phyloP scores from a whole-genome alignment of 2,329 filamentous ascomycete species.

The Neonectria punicea region DNA sequence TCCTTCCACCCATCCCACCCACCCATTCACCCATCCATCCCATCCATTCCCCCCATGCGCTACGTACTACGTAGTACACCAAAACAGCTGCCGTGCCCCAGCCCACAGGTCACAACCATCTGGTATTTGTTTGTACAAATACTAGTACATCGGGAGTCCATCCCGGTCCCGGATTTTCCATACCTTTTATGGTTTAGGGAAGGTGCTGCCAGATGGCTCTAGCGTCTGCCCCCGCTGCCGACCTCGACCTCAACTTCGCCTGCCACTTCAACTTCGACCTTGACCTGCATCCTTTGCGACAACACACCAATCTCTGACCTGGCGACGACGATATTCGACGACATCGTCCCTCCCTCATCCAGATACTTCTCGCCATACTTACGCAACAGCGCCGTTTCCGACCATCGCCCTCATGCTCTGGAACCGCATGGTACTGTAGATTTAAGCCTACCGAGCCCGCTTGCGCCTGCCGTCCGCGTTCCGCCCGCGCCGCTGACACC shows the following conservation, averaged over 20 bases:
- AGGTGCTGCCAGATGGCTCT: slow-evolving; percentile 18
- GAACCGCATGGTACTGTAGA: background rate
- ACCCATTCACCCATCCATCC: background rate
- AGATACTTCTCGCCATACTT: background rate
- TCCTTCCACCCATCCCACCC: background rate
- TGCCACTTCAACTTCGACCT: slow-evolving; percentile 16
- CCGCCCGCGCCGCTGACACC: slow-evolving; percentile 12
- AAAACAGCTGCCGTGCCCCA: slow-evolving; percentile 6
- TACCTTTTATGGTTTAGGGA: slow-evolving; percentile 15
- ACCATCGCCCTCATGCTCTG: background rate
- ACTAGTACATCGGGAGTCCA: slow-evolving; percentile 5
- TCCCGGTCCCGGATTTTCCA: slow-evolving; percentile 12
- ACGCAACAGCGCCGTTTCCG: background rate
- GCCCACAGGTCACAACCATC: background rate
- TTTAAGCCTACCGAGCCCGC: slow-evolving; percentile 3
- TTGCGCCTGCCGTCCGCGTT: slow-evolving; percentile 10
- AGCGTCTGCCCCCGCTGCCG: slow-evolving; percentile 21
- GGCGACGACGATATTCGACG: background rate
- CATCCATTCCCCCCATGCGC: slow-evolving; percentile 7
- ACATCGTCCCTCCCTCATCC: background rate
- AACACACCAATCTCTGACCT: background rate
- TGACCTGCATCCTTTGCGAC: background rate
- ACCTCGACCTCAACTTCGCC: slow-evolving; percentile 11
- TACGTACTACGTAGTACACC: background rate
- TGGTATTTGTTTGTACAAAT: slow-evolving; percentile 1